phyloP scores from a whole-genome alignment of 768 basidiomycete genomes.

The Xerocomellus chrysenteron region DNA sequence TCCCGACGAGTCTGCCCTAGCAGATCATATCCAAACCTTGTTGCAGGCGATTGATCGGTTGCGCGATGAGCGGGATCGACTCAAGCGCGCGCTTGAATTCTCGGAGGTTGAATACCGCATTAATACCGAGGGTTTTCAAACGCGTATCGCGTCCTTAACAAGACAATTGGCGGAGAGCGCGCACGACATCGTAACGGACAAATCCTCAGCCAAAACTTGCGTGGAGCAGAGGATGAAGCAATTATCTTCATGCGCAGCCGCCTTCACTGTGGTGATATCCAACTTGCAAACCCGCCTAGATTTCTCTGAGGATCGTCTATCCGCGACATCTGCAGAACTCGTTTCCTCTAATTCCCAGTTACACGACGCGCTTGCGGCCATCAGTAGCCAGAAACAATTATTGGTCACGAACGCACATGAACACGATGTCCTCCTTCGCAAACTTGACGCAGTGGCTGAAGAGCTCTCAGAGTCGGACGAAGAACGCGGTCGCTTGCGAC shows the following conservation, averaged over 20 bases:
- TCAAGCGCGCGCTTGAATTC: constrained; percentile 66
- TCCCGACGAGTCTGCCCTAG: constrained; percentile 25
- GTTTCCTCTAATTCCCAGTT: constrained; percentile 18
- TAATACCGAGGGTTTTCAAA: constrained; percentile 56
- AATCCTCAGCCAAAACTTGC: not conserved
- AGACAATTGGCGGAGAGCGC: constrained; percentile 24
- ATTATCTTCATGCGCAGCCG: constrained; percentile 34
- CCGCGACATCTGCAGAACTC: constrained; percentile 10
- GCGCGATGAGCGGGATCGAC: constrained; percentile 61
- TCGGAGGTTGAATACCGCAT: constrained; percentile 66
- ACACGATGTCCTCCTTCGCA: constrained; percentile 26
- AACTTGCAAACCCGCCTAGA: constrained; percentile 35
- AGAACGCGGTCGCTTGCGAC: constrained; percentile 21
- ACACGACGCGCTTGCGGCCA: constrained; percentile 13
- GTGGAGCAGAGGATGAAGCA: constrained; percentile 23
- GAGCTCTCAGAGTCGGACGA: constrained; percentile 36
- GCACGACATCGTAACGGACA: constrained; percentile 11
- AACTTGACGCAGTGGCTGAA: constrained; percentile 34
- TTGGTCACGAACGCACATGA: constrained; percentile 19
- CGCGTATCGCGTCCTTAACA: constrained; percentile 41
- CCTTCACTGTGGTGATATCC: constrained; percentile 41
- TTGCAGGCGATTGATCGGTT: constrained; percentile 65
- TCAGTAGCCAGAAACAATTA: constrained; percentile 19
- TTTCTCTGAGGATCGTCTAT: constrained; percentile 14
- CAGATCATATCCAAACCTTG: constrained; percentile 52